Evolutionary conservation across 2,329 filamentous ascomycete genomes (phyloP), one percentile per base, ranked within the genome.

Genomic region (Aspergillus tanneri): DNA sequence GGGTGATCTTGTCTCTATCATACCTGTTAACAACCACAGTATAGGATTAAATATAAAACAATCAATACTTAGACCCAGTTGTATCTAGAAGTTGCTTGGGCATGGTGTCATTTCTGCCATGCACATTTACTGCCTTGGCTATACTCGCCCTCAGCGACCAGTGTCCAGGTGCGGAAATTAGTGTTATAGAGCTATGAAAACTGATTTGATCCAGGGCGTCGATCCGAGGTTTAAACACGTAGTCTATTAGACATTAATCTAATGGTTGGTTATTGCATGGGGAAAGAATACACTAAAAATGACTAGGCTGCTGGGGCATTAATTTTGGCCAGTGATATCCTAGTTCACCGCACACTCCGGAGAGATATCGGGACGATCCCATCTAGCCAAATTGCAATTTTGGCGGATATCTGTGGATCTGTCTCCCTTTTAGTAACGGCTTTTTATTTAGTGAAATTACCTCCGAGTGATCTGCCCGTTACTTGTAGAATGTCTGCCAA

Each of bases 331-430:
- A 32, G 28, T 32, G 28, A 32, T 12, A 32, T 32, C 28, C 5
- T 2, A 32, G 28, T n/a, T 32, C 28, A 32, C 7, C 28, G 28
- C 12, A 4, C 16, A 16, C 34, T 3, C 21, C 48, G 48, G 45
- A 28, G 39, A 48, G 45, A 43, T 48, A 25, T 54, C 51, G 48
- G 45, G 48, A 41, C 40, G 46, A 47, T 52, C 50, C 39, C 34
- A 43, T 47, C 40, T 32, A 47, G 22, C 27, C 18, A 3, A 22
- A 37, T 11, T 37, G 12, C 14, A 10, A 37, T 37, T 37, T 1
- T 22, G 19, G 10, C 14, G 34, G 5, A 11, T 36, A 11, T 36
- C 8, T 6, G 16, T 10, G 32, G 18, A 19, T 9, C 11, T 16
- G 12, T 21, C 32, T 19, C 32, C 32, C n/a, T 10, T 7, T 19